Conservation (phyloP, 1,139 yeast genomes). For the Saccharomyces hybrid region DNA sequence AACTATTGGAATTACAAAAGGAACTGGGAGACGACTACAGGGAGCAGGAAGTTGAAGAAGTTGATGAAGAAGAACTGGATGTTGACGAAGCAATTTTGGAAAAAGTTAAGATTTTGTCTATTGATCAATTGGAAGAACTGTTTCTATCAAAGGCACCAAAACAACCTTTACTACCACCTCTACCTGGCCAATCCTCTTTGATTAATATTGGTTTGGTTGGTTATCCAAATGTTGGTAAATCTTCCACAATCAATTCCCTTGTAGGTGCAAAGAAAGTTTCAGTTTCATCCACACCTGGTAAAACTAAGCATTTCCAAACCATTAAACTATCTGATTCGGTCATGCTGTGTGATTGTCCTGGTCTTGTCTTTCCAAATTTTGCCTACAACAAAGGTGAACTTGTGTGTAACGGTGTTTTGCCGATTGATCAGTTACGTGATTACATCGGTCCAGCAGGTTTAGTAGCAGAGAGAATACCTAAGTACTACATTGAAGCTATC, state of each 20-base stretch:
- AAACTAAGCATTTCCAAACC: slow-evolving; percentile 97
- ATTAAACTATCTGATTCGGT: slow-evolving; percentile 77
- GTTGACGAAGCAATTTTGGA: slow-evolving; percentile 35
- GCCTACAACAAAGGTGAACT: slow-evolving; percentile 95
- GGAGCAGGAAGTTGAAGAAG: slow-evolving; percentile 26
- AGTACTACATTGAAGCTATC: slow-evolving; percentile 77
- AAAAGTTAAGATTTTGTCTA: slow-evolving; percentile 63
- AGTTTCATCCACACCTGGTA: slow-evolving; percentile 97
- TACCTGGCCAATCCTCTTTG: slow-evolving; percentile 50
- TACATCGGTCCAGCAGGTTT: slow-evolving; percentile 84
- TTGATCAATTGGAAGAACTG: slow-evolving; percentile 76
- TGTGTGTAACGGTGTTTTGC: slow-evolving; percentile 95
- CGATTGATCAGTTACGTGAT: slow-evolving; percentile 94
- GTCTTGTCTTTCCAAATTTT: slow-evolving; percentile 95
- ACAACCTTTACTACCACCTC: slow-evolving; percentile 46
- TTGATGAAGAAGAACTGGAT: slow-evolving; percentile 33
- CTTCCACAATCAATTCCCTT: slow-evolving; percentile 89
- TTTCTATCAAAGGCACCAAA: slow-evolving; percentile 73
- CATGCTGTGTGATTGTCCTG: slow-evolving; percentile 95
- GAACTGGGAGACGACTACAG: slow-evolving; percentile 32
- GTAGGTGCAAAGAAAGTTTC: slow-evolving; percentile 96
- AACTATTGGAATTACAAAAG: slow-evolving; percentile 52
- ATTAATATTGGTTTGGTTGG: slow-evolving; percentile 94
- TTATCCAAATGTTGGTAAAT: slow-evolving; percentile 93
- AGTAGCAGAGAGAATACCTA: slow-evolving; percentile 84